phyloP scores from a whole-genome alignment of 805 yeast genomes.

The Cyberlindnera lachancei region DNA sequence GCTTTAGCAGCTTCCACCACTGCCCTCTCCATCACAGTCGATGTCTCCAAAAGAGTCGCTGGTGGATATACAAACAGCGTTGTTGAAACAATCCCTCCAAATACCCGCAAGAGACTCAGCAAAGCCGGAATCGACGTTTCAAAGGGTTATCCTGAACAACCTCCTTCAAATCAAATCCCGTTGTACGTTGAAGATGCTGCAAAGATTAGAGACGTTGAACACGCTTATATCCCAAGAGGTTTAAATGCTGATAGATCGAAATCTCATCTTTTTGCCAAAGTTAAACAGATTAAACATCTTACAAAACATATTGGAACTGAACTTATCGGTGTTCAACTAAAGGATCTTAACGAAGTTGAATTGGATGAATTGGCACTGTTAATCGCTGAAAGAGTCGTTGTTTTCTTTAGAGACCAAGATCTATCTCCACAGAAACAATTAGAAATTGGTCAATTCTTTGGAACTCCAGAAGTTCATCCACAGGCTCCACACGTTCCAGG shows the following conservation, averaged over 20 bases:
- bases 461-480: constrained; percentile 35
- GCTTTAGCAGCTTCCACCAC: neutral
- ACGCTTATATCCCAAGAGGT: constrained; percentile 27
- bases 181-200: constrained; percentile 33
- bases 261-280: constrained; percentile 34
- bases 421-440: constrained; percentile 14
- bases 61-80: neutral
- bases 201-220: constrained; percentile 26
- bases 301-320: constrained; percentile 44
- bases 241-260: constrained; percentile 34
- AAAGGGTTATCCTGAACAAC: constrained; percentile 34
- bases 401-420: constrained; percentile 30
- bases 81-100: constrained; percentile 14
- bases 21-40: neutral
- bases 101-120: constrained; percentile 24
- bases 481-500: constrained; percentile 20
- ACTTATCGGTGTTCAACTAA: constrained; percentile 38
- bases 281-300: constrained; percentile 33
- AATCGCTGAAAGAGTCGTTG: constrained; percentile 42
- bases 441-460: constrained; percentile 10
- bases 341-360: constrained; percentile 35
- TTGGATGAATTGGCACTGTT: constrained; percentile 40
- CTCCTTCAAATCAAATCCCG: constrained; percentile 26
- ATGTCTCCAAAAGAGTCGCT: neutral
- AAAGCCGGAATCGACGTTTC: constrained; percentile 30